Percentiles rank a stretch among this genome's conserved stretches.
These are phyloP conservation scores for Quercus phellos DNA, from an alignment of 331 rosid species.

Conservation along the genomic window DNA sequence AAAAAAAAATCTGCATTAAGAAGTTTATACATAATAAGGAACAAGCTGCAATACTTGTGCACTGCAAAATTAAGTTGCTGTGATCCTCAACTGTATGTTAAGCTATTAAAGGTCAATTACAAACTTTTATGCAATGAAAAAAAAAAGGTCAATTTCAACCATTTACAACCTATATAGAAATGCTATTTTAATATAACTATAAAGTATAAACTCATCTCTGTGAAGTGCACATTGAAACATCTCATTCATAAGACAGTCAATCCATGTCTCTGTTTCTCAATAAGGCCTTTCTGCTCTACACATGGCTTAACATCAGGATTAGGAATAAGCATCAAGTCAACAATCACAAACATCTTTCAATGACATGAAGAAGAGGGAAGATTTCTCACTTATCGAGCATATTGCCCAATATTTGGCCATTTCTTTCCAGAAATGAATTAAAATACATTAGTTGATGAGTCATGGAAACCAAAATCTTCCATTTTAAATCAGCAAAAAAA, in stretches of 20 bases:
- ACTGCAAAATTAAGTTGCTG: not conserved
- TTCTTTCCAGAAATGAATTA: not conserved
- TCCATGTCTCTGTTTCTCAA: not conserved
- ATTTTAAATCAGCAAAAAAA: not conserved
- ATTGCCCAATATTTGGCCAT: not conserved
- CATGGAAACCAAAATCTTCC: constrained; percentile 7
- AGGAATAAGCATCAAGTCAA: not conserved
- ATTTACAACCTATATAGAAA: not conserved
- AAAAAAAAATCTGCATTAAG: not conserved
- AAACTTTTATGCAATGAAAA: not conserved
- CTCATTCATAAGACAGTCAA: not conserved
- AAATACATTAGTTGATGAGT: not conserved
- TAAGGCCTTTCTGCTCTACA: not conserved
- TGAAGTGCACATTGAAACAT: not conserved
- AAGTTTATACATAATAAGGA: not conserved
- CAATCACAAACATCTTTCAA: not conserved
- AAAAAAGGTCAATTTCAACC: not conserved
- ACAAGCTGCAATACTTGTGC: not conserved
- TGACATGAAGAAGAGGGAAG: not conserved
- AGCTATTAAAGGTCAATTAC: not conserved
- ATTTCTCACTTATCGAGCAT: not conserved
- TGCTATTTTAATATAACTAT: too few relatives aligned
- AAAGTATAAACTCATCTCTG: not conserved
- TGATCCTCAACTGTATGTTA: not conserved
- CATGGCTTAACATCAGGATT: not conserved